Conservation (phyloP, 2,329 filamentous ascomycete species). For the Arthroderma sp. region DNA sequence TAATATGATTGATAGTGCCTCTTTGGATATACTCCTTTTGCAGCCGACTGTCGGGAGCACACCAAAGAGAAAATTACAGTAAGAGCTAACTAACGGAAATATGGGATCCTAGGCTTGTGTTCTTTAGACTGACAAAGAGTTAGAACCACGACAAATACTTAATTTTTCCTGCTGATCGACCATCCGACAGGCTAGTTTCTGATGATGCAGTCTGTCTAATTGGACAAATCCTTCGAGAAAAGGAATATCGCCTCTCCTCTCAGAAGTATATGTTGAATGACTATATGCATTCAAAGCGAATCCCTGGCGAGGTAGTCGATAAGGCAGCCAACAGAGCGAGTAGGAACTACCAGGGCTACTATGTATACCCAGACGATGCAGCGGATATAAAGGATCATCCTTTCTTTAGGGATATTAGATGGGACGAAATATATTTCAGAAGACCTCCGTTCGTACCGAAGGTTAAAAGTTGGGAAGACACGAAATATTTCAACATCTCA, state of each 20-base stretch:
- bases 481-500: constrained; percentile 65
- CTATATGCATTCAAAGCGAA: constrained; percentile 23
- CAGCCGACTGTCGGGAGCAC: constrained; percentile 64
- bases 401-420: constrained; percentile 71
- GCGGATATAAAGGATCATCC: constrained; percentile 79
- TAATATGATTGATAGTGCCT: constrained; percentile 52
- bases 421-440: constrained; percentile 60
- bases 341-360: constrained; percentile 40
- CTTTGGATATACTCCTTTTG: constrained; percentile 83
- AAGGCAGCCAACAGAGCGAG: constrained; percentile 22
- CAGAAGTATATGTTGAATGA: constrained; percentile 62
- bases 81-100: constrained; percentile 11
- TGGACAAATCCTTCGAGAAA: constrained; percentile 57
- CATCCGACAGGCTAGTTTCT: constrained; percentile 48
- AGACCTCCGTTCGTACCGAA: constrained; percentile 69
- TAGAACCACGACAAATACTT: constrained; percentile 61
- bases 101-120: not conserved
- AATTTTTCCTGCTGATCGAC: constrained; percentile 50
- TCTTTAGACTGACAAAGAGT: not conserved
- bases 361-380: constrained; percentile 73
- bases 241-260: constrained; percentile 63
- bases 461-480: constrained; percentile 57
- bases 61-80: constrained; percentile 81
- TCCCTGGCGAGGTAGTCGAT: constrained; percentile 23
- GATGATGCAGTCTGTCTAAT: constrained; percentile 67